These are phyloP conservation scores for Brasenia schreberi DNA, from an alignment of 164 flowering plant genomes.

Conservation along the genomic window DNA sequence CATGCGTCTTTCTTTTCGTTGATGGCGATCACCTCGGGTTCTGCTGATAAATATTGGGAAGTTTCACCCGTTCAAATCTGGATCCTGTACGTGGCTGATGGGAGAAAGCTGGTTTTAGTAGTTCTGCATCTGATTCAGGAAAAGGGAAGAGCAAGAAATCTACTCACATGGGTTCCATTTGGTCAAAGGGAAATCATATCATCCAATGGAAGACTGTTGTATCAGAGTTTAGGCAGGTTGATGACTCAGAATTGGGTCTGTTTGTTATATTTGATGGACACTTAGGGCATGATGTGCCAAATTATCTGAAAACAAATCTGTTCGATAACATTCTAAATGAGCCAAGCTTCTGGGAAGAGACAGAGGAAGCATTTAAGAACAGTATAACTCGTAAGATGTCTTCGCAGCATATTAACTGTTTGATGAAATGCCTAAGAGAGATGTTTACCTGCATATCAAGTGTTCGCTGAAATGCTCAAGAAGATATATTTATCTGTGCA, in stretches of 20 bases:
- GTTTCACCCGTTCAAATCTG: no score
- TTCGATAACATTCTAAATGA: constrained; percentile 75
- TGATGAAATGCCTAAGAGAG: no score
- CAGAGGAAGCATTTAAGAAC: constrained; percentile 52
- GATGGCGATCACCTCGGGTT: no score
- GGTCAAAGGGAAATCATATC: constrained; percentile 65
- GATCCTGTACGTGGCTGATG: no score
- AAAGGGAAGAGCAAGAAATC: constrained; percentile 83
- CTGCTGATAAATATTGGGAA: no score
- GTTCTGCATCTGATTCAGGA: constrained; percentile 63
- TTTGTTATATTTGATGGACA: constrained; percentile 96
- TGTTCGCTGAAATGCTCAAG: no score
- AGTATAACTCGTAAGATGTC: no score
- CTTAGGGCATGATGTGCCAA: constrained; percentile 65
- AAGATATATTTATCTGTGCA: no score
- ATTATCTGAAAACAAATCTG: constrained; percentile 55
- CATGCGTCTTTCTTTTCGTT: no score
- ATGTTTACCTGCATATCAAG: no score
- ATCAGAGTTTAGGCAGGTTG: constrained; percentile 66
- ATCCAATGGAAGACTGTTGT: constrained; percentile 79
- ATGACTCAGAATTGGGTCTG: constrained; percentile 65
- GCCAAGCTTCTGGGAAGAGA: constrained; percentile 73
- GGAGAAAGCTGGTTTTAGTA: constrained; percentile 60
- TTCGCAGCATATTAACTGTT: no score
- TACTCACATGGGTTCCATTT: constrained; percentile 65